Evolutionary conservation across 345 rosid species (phyloP), one percentile per base, ranked within the genome.

Genomic region (Populus pruinosa): DNA sequence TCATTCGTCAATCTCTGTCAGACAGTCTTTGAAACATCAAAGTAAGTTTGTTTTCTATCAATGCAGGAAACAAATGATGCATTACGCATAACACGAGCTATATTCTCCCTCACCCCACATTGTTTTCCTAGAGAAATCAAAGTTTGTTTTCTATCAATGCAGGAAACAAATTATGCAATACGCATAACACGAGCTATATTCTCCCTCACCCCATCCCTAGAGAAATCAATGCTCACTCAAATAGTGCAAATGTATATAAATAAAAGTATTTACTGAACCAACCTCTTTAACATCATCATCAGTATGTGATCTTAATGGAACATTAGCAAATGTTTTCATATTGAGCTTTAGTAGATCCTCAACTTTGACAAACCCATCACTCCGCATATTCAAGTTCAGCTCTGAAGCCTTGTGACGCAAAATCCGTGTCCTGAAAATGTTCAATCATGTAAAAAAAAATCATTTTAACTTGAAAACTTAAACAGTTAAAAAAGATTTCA

Each of bases 281-380:
- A 93, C 99, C 97, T 93, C 97, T 82, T 69, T 89, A 77, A 94
- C 80, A 7, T 93, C 98, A 81, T 93, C 97, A 82, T 87, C 68
- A 0, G 92, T 88, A 79, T 93, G 98, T 6, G 90, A 88, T 41
- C 84, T 87, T 75, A 95, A 76, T 8, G 91, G 94, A 75, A 90
- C 8, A 67, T 91, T 83, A 53, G 96, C 97, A 14, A 81, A 79
- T 8, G 98, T 91, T 86, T 90, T 95, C 85, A 92, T 39, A 72
- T 92, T 87, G 66, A 95, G 86, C 82, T 82, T 82, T 50, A 93
- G 87, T 20, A 95, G 82, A 73, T 93, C 99, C 68, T 84, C 83
- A 79, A 91, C 96, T 83, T 85, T 92, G 78, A 92, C 93, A 83
- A 73, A 93, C 17, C 98, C 99, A 88, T 95, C 98, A 78, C 80